Evolutionary conservation across 2,329 filamentous ascomycete species (phyloP), one percentile per base, ranked within the genome.

Genomic region (Monosporascus ibericus): DNA sequence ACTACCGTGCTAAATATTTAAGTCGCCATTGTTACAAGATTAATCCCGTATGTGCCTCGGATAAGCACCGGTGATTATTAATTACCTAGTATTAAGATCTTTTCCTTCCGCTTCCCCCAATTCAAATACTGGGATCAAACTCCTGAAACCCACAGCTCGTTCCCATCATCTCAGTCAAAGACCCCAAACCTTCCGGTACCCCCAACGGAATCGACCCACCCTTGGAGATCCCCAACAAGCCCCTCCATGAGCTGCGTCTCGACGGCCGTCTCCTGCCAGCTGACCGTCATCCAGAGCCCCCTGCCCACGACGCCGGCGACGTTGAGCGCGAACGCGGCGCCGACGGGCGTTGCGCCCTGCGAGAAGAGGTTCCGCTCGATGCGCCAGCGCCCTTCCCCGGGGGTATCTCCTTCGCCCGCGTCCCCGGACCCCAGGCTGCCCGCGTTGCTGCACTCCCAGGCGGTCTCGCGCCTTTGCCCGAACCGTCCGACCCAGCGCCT

Each of bases 391-490:
- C 2, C 37, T 54, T 1, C 44, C 22, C 46, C 50, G 20, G 34
- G 5, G 9, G 9, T 5, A 34, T 34, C 9, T 5, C 30, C 58
- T 6, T 42, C 55, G 51, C 56, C 51, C 6, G 53, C 48, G 9
- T 27, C 44, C 9, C 37, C 47, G 1, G 54, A 50, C 5, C 65
- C 60, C n/a, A 77, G 60, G 15, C 68, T 67, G 1, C 80, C 80
- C 5, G 81, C 54, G 58, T 82, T 84, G 54, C 75, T 81, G 5
- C 82, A 59, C 55, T 77, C 75, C 73, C 78, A 82, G 1, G 76
- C 74, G 3, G 59, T 58, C 2, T 68, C 62, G 9, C 78, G 71
- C 14, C 65, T 58, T 50, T 68, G 63, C 1, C 77, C 77, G 17
- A 80, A 60, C 58, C 73, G 74, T 1, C 63, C 60, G 4, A 59